Evolutionary conservation across 805 yeast species (phyloP).

Genomic region (Groenewaldozyma salmanticensis): DNA sequence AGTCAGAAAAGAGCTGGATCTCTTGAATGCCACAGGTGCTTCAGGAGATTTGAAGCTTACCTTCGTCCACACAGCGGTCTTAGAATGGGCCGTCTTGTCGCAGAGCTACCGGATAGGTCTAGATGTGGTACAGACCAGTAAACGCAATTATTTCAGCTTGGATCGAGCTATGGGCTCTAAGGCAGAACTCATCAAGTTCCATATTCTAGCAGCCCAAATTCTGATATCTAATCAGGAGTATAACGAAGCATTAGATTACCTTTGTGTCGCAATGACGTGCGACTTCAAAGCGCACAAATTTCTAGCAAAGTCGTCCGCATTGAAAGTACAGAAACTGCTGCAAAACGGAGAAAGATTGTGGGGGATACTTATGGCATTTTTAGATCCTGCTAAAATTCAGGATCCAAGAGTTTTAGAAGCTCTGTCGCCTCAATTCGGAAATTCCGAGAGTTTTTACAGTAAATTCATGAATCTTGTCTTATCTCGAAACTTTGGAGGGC

Average conservation of each 20-base stretch:
- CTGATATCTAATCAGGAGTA: conserved; percentile 4
- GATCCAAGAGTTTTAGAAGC: too few relatives aligned
- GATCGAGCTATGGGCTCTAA: neutral
- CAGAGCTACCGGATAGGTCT: too few relatives aligned
- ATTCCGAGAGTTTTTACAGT: too few relatives aligned
- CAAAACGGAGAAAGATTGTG: neutral
- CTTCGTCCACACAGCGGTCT: conserved; percentile 3
- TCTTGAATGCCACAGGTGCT: too few relatives aligned
- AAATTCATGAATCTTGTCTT: too few relatives aligned
- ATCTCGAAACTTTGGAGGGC: too few relatives aligned
- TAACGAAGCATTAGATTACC: conserved; percentile 4
- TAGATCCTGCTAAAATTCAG: too few relatives aligned
- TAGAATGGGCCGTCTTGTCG: neutral
- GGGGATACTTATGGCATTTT: too few relatives aligned
- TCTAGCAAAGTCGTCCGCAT: too few relatives aligned
- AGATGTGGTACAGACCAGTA: neutral
- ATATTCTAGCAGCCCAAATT: conserved; percentile 3
- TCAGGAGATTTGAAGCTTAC: neutral
- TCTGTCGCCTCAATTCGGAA: too few relatives aligned
- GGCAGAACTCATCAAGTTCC: conserved; percentile 3
- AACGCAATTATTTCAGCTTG: neutral
- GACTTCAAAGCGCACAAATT: neutral
- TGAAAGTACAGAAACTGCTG: too few relatives aligned
- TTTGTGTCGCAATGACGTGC: conserved; percentile 2
- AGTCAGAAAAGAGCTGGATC: neutral